Evolutionary conservation across 768 basidiomycete genomes (phyloP), one percentile per base, ranked within the genome.

Genomic region (Leccinum olivaceopallidum): DNA sequence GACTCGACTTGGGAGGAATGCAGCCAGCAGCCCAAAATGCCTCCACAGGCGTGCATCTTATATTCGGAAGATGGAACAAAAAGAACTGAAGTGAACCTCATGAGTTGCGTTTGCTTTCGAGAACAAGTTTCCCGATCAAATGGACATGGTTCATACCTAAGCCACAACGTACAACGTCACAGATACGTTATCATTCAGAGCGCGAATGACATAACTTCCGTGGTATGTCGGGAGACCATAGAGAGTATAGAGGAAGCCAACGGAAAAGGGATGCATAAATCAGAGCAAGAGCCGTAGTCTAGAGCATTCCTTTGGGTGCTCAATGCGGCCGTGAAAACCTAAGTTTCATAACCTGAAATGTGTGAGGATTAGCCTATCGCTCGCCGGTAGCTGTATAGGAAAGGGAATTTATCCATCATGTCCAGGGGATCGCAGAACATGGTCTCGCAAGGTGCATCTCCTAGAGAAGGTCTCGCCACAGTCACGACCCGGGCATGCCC

Each of bases 81-180:
- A 51, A 48, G 32, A 32, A 32, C 32, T 34, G n/a, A 22, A 44
- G 6, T 39, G 16, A 51, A 32, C 26, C 42, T 10, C 28, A 53
- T 39, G 55, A 44, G 24, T 18, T 47, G 37, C 30, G 4, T 30
- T 50, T n/a, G 7, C 18, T 50, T 37, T 37, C 7, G 39, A 48
- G 24, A 24, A 9, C 36, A 24, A 44, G 10, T 22, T 42, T 26
- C 18, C 4, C 22, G 7, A 14, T 63, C 18, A 36, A 54, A 18
- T 13, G 5, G n/a, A 42, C 53, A 48, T 24, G 14, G 28, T 30
- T 65, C 58, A 58, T 65, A 66, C 66, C 59, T 59, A 37, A 37
- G 14, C 6, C 36, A 37, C 55, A 18, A 56, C 18, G 28, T 47
- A 49, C 34, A 34, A 34, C 34, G 34, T 34, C 34, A 34, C 34